These are phyloP conservation scores for Solanum pinnatisectum DNA, from an alignment of 257 asterid genomes.

Conservation along the genomic window DNA sequence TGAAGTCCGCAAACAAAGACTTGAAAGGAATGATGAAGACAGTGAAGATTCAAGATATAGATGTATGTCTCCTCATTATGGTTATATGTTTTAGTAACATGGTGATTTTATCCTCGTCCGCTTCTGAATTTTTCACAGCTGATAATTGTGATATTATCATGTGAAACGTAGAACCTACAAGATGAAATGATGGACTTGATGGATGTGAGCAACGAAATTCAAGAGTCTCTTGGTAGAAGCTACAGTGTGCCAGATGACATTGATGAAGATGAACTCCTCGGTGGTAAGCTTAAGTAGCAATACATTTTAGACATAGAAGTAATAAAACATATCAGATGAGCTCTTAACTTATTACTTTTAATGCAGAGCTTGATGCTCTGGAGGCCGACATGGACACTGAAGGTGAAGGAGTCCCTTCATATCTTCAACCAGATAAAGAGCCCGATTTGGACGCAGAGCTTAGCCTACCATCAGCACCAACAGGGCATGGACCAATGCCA, in stretches of 20 bases:
- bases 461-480: conserved; percentile 88
- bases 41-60: conserved; percentile 94
- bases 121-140: neutral
- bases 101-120: neutral
- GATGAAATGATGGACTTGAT: conserved; percentile 99
- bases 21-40: conserved; percentile 99
- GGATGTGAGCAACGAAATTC: conserved; percentile 97
- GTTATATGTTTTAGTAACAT: neutral
- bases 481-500: conserved; percentile 46
- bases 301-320: neutral
- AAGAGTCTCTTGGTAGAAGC: conserved; percentile 96
- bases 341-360: neutral
- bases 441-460: conserved; percentile 69
- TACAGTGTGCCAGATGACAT: conserved; percentile 91
- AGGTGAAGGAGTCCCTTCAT: conserved; percentile 80
- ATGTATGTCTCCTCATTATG: conserved; percentile 39
- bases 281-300: conserved; percentile 48
- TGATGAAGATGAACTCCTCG: conserved; percentile 94
- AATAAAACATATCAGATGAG: neutral
- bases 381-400: conserved; percentile 98
- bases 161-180: conserved; percentile 57
- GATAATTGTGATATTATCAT: neutral
- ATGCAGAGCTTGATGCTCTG: conserved; percentile 92
- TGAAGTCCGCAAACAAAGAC: conserved; percentile 92
- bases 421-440: conserved; percentile 87